Evolutionary conservation across 768 basidiomycete species (phyloP).

Genomic region (Kwoniella sp.): DNA sequence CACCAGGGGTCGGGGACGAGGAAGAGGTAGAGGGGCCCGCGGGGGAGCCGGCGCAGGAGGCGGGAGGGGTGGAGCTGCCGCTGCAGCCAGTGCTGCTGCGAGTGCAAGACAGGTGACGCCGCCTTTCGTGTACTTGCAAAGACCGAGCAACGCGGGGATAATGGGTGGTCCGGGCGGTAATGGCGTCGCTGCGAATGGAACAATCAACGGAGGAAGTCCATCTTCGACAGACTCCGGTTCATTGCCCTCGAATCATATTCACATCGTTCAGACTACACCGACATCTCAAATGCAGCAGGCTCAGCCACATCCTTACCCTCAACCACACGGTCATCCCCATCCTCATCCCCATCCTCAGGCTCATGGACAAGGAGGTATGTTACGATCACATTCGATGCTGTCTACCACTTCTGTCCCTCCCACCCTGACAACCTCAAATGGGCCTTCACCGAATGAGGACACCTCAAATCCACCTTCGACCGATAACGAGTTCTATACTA

Average conservation of each 20-base stretch:
- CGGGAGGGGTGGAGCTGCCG: not conserved
- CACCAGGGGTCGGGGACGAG: not conserved
- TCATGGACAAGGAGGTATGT: not conserved
- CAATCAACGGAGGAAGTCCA: constrained; percentile 2
- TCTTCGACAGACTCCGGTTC: constrained; percentile 4
- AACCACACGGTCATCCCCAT: constrained; percentile 1
- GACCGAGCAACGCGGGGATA: not conserved
- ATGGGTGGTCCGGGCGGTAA: not conserved
- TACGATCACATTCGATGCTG: constrained; percentile 13
- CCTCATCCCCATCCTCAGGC: too few species aligned
- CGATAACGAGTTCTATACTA: not conserved
- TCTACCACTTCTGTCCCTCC: constrained; percentile 19
- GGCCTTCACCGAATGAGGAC: not conserved
- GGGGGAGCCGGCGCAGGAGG: constrained; percentile 4
- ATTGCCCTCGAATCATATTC: constrained; percentile 5
- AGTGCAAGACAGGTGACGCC: constrained; percentile 9
- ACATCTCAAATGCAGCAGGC: not conserved
- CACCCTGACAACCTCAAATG: not conserved
- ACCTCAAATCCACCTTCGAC: not conserved
- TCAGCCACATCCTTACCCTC: not conserved
- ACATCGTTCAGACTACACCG: constrained; percentile 11
- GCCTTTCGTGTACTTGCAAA: constrained; percentile 12
- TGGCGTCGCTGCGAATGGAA: not conserved
- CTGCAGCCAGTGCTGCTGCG: not conserved
- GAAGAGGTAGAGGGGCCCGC: constrained; percentile 1